phyloP scores from a whole-genome alignment of 768 basidiomycete genomes.

The Auricularia cornea region DNA sequence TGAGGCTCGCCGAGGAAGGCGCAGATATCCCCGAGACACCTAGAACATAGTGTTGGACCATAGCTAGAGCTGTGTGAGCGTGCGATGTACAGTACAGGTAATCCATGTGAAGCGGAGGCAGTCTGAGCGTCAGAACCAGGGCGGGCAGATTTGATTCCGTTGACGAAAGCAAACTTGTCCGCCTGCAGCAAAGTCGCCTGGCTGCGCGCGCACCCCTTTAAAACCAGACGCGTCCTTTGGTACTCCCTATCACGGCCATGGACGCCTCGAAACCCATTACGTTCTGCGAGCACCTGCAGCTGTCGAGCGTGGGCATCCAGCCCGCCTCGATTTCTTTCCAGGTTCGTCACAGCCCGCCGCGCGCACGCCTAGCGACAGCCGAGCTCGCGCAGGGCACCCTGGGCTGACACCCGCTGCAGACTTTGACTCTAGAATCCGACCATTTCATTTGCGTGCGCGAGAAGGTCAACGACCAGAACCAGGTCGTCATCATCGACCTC shows the following conservation, averaged over 20 bases:
- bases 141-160: background rate
- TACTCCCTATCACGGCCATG: background rate
- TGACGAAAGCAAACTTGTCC: background rate
- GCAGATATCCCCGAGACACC: background rate
- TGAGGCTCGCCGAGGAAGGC: slow-evolving; percentile 52
- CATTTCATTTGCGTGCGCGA: slow-evolving; percentile 97
- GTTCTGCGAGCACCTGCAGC: slow-evolving; percentile 86
- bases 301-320: slow-evolving; percentile 92
- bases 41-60: background rate
- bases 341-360: slow-evolving; percentile 34
- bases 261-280: slow-evolving; percentile 59
- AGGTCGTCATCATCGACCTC: slow-evolving; percentile 98
- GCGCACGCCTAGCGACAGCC: background rate
- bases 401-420: slow-evolving; percentile 36
- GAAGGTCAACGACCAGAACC: slow-evolving; percentile 89
- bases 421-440: slow-evolving; percentile 93
- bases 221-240: background rate
- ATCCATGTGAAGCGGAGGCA: background rate
- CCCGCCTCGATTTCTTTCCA: slow-evolving; percentile 97
- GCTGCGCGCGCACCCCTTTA: background rate
- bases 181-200: background rate
- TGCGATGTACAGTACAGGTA: background rate
- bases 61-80: background rate
- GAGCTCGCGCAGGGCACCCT: slow-evolving; percentile 6
- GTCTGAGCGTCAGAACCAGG: background rate